These are phyloP conservation scores for Daedaleopsis sinensis DNA, from an alignment of 768 basidiomycete genomes.

Conservation along the genomic window DNA sequence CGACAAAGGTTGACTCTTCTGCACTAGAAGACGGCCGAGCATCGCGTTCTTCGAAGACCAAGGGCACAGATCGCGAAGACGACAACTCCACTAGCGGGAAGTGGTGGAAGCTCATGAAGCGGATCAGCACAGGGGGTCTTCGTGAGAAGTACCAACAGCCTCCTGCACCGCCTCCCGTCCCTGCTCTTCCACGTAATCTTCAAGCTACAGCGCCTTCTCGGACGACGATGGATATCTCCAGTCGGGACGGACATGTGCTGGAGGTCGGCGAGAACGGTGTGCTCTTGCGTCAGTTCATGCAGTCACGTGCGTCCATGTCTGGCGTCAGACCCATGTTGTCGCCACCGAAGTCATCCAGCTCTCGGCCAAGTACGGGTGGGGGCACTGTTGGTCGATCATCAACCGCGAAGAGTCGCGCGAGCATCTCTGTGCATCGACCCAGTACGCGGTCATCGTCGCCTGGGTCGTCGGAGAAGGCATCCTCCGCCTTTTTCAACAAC, in stretches of 20 bases:
- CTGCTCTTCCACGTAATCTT: conserved; percentile 48
- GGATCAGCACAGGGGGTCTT: conserved; percentile 65
- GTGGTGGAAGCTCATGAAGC: conserved; percentile 72
- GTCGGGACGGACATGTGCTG: conserved; percentile 11
- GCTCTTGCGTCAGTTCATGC: conserved; percentile 25
- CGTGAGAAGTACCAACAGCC: conserved; percentile 52
- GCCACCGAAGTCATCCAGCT: conserved; percentile 10
- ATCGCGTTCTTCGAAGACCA: conserved; percentile 17
- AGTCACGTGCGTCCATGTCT: conserved; percentile 29
- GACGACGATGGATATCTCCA: conserved; percentile 30
- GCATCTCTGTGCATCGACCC: conserved; percentile 34
- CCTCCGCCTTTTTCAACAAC: conserved; percentile 51
- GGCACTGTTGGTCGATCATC: conserved; percentile 27
- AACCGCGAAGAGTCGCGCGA: conserved; percentile 13
- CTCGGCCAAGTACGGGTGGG: conserved; percentile 16
- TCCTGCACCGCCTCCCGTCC: conserved; percentile 55
- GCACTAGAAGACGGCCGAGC: conserved; percentile 13
- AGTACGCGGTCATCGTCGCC: conserved; percentile 66
- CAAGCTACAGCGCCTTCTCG: conserved; percentile 17
- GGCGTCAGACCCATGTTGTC: conserved; percentile 28
- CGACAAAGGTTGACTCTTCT: conserved; percentile 6
- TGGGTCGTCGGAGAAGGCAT: conserved; percentile 58
- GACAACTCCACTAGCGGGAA: conserved; percentile 39
- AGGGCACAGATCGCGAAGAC: conserved; percentile 27
- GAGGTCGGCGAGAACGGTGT: conserved; percentile 20